Percentiles rank a stretch among this genome's conserved stretches.
Conservation (phyloP, 2,329 filamentous ascomycete genomes). For the Verticillium tricorpus region DNA sequence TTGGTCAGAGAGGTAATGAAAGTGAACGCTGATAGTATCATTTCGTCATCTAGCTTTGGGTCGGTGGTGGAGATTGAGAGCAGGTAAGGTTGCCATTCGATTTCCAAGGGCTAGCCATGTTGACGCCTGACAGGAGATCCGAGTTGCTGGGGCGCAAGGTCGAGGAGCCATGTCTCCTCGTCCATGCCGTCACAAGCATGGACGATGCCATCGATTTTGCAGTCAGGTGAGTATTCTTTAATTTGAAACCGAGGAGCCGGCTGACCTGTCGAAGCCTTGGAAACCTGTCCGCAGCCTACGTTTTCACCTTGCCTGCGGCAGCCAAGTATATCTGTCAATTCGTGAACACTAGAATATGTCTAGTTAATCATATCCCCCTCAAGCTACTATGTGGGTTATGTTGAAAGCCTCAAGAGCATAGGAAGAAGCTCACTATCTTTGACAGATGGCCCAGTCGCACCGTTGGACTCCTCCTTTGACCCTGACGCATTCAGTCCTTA, state of each 20-base stretch:
- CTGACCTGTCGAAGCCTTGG: conserved; percentile 15
- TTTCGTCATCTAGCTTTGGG: conserved; percentile 17
- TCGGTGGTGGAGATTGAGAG: conserved; percentile 17
- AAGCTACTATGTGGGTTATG: conserved; percentile 36
- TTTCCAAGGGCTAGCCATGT: background rate
- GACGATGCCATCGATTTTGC: conserved; percentile 50
- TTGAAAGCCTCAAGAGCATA: background rate
- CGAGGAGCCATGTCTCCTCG: conserved; percentile 32
- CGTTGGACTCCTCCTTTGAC: conserved; percentile 17
- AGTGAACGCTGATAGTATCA: conserved; percentile 5
- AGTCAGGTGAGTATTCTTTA: conserved; percentile 21
- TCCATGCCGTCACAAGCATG: conserved; percentile 43
- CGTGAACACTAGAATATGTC: conserved; percentile 42
- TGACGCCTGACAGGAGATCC: conserved; percentile 13
- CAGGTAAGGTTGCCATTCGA: background rate
- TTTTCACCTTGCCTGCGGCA: conserved; percentile 42
- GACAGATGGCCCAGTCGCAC: conserved; percentile 30
- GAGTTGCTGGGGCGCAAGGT: conserved; percentile 32
- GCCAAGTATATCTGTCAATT: conserved; percentile 59
- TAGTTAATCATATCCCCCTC: conserved; percentile 53
- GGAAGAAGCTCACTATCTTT: background rate
- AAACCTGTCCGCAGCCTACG: conserved; percentile 40
- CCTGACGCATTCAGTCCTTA: conserved; percentile 31
- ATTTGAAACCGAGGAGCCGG: conserved; percentile 1
- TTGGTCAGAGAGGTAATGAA: background rate